These are phyloP conservation scores for Toxicodendron radicans DNA, from an alignment of 345 rosid species.

Conservation along the genomic window DNA sequence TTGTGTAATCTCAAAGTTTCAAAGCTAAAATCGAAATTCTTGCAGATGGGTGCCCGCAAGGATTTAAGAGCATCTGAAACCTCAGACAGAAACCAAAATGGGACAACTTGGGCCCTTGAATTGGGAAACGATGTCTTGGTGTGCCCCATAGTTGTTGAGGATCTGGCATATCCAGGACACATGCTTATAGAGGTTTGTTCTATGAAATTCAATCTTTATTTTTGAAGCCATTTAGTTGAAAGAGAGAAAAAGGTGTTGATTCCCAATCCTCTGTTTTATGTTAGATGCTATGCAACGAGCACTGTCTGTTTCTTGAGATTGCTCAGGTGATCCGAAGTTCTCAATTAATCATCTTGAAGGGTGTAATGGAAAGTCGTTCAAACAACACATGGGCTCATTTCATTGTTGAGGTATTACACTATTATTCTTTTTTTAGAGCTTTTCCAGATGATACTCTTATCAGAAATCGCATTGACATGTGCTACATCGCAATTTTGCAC, in stretches of 20 bases:
- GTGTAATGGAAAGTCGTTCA: conserved; percentile 37
- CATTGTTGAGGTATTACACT: conserved; percentile 50
- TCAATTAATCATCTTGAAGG: conserved; percentile 52
- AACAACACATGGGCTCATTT: conserved; percentile 60
- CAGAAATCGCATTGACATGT: background rate
- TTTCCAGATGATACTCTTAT: background rate
- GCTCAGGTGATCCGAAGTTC: conserved; percentile 49
- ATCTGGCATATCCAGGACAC: conserved; percentile 53
- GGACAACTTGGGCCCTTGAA: conserved; percentile 51
- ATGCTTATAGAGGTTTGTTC: conserved; percentile 55
- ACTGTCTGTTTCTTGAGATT: conserved; percentile 50
- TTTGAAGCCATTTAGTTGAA: too few species aligned
- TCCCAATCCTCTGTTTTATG: background rate
- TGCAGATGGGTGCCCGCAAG: conserved; percentile 32
- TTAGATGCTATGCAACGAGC: conserved; percentile 68
- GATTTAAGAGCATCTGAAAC: conserved; percentile 30
- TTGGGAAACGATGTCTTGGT: conserved; percentile 36
- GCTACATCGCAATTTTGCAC: conserved; percentile 17
- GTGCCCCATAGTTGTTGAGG: conserved; percentile 68
- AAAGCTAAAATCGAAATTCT: background rate
- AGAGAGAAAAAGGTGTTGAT: background rate
- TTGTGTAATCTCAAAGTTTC: background rate
- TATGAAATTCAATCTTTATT: background rate
- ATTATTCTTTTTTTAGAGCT: background rate
- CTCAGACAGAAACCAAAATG: conserved; percentile 21